Conservation (phyloP, 2,329 filamentous ascomycete genomes). For the Bipolaris victoriae region DNA sequence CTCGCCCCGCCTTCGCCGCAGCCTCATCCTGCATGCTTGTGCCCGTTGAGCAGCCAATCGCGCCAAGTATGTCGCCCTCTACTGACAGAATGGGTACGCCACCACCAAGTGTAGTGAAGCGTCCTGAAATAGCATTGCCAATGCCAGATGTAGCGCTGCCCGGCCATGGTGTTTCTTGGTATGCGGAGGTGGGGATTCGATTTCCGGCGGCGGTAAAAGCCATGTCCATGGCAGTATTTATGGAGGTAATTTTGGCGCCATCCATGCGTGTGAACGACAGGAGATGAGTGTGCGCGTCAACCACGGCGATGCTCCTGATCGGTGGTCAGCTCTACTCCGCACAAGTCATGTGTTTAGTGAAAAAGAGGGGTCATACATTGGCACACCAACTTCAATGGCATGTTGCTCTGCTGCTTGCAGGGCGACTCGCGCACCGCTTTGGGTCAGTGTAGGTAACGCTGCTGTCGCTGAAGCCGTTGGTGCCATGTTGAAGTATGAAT, state of each 20-base stretch:
- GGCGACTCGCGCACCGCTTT: slow-evolving; percentile 38
- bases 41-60: slow-evolving; percentile 61
- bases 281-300: slow-evolving; percentile 52
- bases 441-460: slow-evolving; percentile 37
- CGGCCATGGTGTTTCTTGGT: slow-evolving; percentile 58
- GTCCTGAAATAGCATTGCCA: slow-evolving; percentile 55
- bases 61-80: slow-evolving; percentile 57
- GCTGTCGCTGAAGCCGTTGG: slow-evolving; percentile 21
- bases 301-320: slow-evolving; percentile 56
- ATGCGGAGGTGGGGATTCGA: slow-evolving; percentile 56
- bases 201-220: slow-evolving; percentile 63
- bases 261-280: slow-evolving; percentile 56
- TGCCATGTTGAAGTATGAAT: slow-evolving; percentile 20
- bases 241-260: slow-evolving; percentile 55
- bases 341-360: neutral
- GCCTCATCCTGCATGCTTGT: slow-evolving; percentile 61
- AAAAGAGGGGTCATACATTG: slow-evolving; percentile 37
- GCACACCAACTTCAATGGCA: slow-evolving; percentile 34
- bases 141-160: slow-evolving; percentile 58
- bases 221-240: slow-evolving; percentile 68
- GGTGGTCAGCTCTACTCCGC: neutral
- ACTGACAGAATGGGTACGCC: slow-evolving; percentile 57
- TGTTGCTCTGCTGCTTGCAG: slow-evolving; percentile 37
- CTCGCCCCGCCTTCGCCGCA: slow-evolving; percentile 57
- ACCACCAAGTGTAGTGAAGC: slow-evolving; percentile 60